A percentile compares a stretch with the other conserved stretches of the same genome.
These are phyloP conservation scores for Ascochyta viciae-villosae DNA, from an alignment of 2,329 filamentous ascomycete species.

Conservation along the genomic window DNA sequence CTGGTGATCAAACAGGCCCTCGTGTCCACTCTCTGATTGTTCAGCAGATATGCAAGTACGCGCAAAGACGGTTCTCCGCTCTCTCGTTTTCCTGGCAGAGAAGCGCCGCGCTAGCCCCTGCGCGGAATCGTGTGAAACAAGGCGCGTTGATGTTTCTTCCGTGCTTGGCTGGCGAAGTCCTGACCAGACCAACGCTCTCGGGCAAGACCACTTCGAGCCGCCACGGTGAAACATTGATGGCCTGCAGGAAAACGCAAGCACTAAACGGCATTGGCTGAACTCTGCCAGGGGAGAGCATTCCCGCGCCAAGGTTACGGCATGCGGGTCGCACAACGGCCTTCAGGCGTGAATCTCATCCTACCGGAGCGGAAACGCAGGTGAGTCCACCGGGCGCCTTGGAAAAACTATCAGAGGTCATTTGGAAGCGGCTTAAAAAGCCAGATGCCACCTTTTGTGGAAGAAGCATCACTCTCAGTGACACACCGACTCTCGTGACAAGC, in stretches of 20 bases:
- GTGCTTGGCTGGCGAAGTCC: constrained; percentile 17
- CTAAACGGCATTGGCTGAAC: constrained; percentile 32
- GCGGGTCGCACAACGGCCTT: constrained; percentile 33
- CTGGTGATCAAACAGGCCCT: constrained; percentile 1
- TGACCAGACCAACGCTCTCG: constrained; percentile 15
- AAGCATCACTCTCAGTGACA: constrained; percentile 35
- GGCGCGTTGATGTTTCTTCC: constrained; percentile 16
- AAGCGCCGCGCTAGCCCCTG: constrained; percentile 12
- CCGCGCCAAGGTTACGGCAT: constrained; percentile 25
- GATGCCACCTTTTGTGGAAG: constrained; percentile 26
- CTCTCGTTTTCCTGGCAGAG: not conserved
- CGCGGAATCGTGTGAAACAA: constrained; percentile 19
- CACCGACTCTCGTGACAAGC: constrained; percentile 38
- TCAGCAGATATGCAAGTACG: constrained; percentile 1
- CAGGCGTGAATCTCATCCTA: constrained; percentile 29
- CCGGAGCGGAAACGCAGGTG: constrained; percentile 25
- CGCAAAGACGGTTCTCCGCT: constrained; percentile 1
- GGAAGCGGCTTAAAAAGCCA: constrained; percentile 30
- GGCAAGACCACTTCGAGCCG: constrained; percentile 16
- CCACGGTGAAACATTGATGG: constrained; percentile 18
- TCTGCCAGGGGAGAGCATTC: constrained; percentile 25
- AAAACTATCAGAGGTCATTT: constrained; percentile 14
- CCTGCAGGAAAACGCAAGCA: constrained; percentile 3
- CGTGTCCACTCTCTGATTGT: not conserved
- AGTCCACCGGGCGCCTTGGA: constrained; percentile 21